A percentile compares a stretch with the other conserved stretches of the same genome.
Evolutionary conservation across 495 filamentous ascomycete species (phyloP).

Genomic region (Halenospora varia): DNA sequence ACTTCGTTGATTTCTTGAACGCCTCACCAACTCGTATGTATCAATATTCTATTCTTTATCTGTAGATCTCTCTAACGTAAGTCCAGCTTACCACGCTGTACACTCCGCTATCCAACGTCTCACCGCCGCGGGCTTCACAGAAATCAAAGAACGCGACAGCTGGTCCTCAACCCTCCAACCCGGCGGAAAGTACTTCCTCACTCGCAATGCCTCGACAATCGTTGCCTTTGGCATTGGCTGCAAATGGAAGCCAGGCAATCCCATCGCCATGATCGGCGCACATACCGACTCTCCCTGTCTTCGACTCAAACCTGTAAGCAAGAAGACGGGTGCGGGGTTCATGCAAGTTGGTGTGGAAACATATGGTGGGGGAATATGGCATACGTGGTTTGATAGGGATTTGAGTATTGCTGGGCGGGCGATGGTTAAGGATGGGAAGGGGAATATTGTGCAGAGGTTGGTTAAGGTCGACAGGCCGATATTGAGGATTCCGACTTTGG

Average conservation of each 20-base stretch:
- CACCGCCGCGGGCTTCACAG: slow-evolving; percentile 74
- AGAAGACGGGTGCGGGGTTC: slow-evolving; percentile 79
- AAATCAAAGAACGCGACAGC: slow-evolving; percentile 86
- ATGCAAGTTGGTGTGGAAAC: slow-evolving; percentile 94
- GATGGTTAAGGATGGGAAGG: slow-evolving; percentile 70
- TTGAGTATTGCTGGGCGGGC: slow-evolving; percentile 85
- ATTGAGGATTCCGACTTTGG: slow-evolving; percentile 84
- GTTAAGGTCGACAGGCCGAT: slow-evolving; percentile 90
- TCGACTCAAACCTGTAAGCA: slow-evolving; percentile 89
- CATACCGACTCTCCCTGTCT: slow-evolving; percentile 94
- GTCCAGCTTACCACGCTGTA: slow-evolving; percentile 89
- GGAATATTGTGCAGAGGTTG: slow-evolving; percentile 75
- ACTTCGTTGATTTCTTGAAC: slow-evolving; percentile 92
- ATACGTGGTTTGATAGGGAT: slow-evolving; percentile 93
- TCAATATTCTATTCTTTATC: no score
- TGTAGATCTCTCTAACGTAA: slow-evolving; percentile 18
- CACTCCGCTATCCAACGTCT: slow-evolving; percentile 70
- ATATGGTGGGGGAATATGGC: slow-evolving; percentile 85
- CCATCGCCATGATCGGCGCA: slow-evolving; percentile 91
- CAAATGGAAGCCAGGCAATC: slow-evolving; percentile 91
- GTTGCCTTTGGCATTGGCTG: slow-evolving; percentile 91
- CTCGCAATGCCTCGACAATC: slow-evolving; percentile 89
- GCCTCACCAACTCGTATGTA: slow-evolving; percentile 86
- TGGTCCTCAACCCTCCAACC: slow-evolving; percentile 78
- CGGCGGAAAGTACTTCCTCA: slow-evolving; percentile 94